These are phyloP conservation scores for Cyclotella choctawhatcheeana DNA, from an alignment of 108 stramenopile genomes.

Conservation along the genomic window DNA sequence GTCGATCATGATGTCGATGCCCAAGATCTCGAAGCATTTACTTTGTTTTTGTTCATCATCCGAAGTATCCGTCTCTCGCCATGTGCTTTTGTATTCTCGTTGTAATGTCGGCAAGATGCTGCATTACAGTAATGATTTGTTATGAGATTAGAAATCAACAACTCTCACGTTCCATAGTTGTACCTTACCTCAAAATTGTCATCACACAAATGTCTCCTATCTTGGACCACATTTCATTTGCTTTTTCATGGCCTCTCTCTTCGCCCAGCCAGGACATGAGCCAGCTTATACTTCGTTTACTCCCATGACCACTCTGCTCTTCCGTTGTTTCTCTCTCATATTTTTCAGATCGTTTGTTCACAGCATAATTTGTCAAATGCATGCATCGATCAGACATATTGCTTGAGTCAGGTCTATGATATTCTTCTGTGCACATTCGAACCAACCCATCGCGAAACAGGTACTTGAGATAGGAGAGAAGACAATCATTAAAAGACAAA, in stretches of 20 bases:
- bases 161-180: no score
- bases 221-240: constrained; percentile 60
- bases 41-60: constrained; percentile 21
- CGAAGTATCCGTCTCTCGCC: not conserved
- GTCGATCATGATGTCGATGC: constrained; percentile 91
- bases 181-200: constrained; percentile 40
- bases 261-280: constrained; percentile 63
- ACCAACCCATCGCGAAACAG: constrained; percentile 75
- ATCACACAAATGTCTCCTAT: constrained; percentile 72
- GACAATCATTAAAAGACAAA: not conserved
- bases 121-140: constrained; percentile 19
- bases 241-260: constrained; percentile 50
- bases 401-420: constrained; percentile 52
- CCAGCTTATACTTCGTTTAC: constrained; percentile 78
- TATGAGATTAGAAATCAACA: not conserved
- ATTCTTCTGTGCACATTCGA: constrained; percentile 78
- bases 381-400: constrained; percentile 78
- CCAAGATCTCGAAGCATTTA: constrained; percentile 79
- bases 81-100: constrained; percentile 58
- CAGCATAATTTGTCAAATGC: constrained; percentile 91
- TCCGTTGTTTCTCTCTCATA: constrained; percentile 40
- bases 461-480: constrained; percentile 31
- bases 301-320: constrained; percentile 42
- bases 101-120: constrained; percentile 69
- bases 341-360: constrained; percentile 65